These are phyloP conservation scores for Nitzschia sp. DNA, from an alignment of 108 stramenopile species.

Conservation along the genomic window DNA sequence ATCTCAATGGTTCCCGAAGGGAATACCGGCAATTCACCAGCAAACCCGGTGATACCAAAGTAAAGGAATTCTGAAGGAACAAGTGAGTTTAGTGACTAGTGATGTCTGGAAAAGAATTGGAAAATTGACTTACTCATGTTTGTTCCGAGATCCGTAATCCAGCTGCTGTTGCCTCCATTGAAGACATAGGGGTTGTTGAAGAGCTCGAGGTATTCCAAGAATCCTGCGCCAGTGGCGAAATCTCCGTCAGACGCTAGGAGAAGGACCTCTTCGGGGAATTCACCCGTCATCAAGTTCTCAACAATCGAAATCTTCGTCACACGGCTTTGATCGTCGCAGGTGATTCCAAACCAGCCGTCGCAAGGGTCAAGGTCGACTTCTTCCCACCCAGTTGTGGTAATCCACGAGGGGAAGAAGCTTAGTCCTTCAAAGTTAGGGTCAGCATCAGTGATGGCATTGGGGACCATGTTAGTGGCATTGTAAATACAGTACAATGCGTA, in stretches of 20 bases:
- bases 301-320: conserved; percentile 21
- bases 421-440: conserved; percentile 19
- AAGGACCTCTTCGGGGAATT: conserved; percentile 35
- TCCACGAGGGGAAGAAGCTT: conserved; percentile 15
- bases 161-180: conserved; percentile 25
- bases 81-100: not conserved
- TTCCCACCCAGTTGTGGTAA: conserved; percentile 18
- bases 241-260: conserved; percentile 29
- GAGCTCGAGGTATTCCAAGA: conserved; percentile 30
- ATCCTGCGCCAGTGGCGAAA: conserved; percentile 34
- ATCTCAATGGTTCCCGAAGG: conserved; percentile 24
- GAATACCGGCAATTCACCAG: conserved; percentile 26
- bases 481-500: conserved; percentile 34
- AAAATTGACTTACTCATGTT: conserved; percentile 33
- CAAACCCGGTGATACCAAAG: conserved; percentile 28
- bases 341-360: conserved; percentile 24
- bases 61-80: conserved; percentile 10
- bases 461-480: conserved; percentile 22
- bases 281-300: conserved; percentile 40
- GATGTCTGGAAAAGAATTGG: too few species aligned
- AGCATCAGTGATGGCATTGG: conserved; percentile 25
- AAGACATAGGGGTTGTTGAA: conserved; percentile 26
- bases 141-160: conserved; percentile 30
- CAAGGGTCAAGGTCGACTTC: conserved; percentile 19
- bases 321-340: conserved; percentile 20